Evolutionary conservation across 257 asterid genomes (phyloP).

Genomic region (Gynochthodes officinalis): DNA sequence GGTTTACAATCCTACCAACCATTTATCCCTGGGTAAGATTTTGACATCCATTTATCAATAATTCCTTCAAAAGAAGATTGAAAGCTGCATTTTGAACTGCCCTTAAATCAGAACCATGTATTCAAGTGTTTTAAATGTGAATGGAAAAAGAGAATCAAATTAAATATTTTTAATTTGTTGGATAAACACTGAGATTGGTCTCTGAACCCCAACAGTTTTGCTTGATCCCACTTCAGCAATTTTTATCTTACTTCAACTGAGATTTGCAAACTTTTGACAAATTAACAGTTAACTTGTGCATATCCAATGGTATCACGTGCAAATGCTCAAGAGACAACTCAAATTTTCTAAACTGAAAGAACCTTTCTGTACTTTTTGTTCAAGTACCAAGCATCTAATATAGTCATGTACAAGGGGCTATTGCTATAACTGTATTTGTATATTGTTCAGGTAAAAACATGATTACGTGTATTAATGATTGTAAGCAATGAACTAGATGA

Average conservation of each 20-base stretch:
- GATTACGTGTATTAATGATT: not conserved
- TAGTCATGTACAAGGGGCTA: not conserved
- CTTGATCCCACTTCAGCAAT: not conserved
- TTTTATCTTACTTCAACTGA: not conserved
- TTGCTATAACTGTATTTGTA: not conserved
- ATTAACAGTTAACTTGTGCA: not conserved
- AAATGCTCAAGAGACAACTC: not conserved
- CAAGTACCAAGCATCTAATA: not conserved
- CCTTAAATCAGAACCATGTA: not conserved
- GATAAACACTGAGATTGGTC: not conserved
- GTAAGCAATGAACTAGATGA: not conserved
- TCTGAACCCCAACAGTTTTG: not conserved
- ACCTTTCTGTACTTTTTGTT: not conserved
- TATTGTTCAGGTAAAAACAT: not conserved
- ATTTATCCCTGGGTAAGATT: slow-evolving; percentile 74
- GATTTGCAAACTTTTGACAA: not conserved
- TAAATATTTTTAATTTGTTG: not conserved
- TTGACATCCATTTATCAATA: not conserved
- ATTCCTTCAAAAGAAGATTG: not conserved
- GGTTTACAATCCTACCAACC: slow-evolving; percentile 47
- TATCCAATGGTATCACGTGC: too few relatives aligned
- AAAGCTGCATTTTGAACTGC: not conserved
- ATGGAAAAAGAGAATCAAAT: not conserved
- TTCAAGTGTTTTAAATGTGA: not conserved
- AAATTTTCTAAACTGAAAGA: not conserved